Evolutionary conservation across 768 basidiomycete genomes (phyloP), one percentile per base, ranked within the genome.

Genomic region (Kwoniella europaea): DNA sequence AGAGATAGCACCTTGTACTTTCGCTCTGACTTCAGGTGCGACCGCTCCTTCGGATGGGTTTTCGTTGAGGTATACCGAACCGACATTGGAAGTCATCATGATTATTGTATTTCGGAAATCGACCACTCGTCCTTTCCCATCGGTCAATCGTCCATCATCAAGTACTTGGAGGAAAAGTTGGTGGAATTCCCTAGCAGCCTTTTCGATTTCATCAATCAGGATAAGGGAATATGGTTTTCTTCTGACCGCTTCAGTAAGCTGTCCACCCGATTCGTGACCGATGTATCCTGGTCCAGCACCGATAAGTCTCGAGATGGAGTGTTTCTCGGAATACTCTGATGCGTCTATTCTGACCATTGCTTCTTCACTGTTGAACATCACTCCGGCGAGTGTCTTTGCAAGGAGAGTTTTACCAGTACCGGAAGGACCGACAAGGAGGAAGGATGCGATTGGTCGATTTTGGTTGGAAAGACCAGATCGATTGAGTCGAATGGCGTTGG

Each of bases 251-350:
- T 84, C 84, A 41, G 84, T 84, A 13, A 84, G 72, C 61, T 82
- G 81, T 52, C 84, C 84, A 60, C 84, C 84, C 4, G 69, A 67
- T 42, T 84, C 82, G 56, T 81, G 75, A 20, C 84, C 84, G 65
- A 84, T 82, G 65, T 84, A 84, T 13, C 84, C 84, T 10, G 83
- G 83, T 9, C 78, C 79, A 53, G 78, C 72, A 67, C 84, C 84
- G 66, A 84, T 81, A 55, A 84, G 68, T 41, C 84, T 67, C 29
- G 81, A 79, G 59, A 84, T 78, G 1, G 81, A 75, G 74, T 83
- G 83, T 66, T 82, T 82, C 63, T 84, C 94, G 62, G 93, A 92
- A 77, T 91, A 97, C 88, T 93, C 83, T n/a, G 72, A 82, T 10
- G 75, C 82, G 60, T 82, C 79, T 57, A 82, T 77, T 24, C 84